Evolutionary conservation across 805 yeast genomes (phyloP), one percentile per base, ranked within the genome.

Genomic region (Suhomyces pyralidae): DNA sequence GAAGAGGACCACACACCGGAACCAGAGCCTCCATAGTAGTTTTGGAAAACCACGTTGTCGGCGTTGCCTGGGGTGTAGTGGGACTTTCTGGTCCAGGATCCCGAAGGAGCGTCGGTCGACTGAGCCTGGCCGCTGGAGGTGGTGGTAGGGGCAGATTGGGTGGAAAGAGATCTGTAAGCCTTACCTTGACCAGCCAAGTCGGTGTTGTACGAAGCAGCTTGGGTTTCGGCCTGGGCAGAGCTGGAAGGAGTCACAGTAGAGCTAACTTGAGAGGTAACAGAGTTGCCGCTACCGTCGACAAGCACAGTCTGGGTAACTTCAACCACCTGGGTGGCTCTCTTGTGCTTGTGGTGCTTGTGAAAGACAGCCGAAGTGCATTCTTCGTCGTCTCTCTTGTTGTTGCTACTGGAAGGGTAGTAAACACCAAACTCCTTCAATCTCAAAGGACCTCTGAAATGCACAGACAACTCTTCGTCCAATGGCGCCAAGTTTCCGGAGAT

Each of bases 391-490:
- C 75, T 78, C 57, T 74, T 68, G 59, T 74, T 68, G 40, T 77
- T 62, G 43, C 76, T 61, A 43, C 77, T 62, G 40, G 77, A 62
- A 58, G 90, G 92, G 64, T 85, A 84, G 79, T 92, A 94, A 51
- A 90, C 97, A 70, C 92, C 97, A 66, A 94, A 90, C 74, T 90
- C 90, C 65, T 78, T 74, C 67, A 90, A 82, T 67, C 82, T 79
- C 61, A 90, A 65, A 36, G 97, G 97, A 62, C 97, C 97, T 78
- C 97, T 86, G 79, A 90, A 87, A 71, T 90, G 96, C 54, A 90
- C 84, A 34, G 96, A 85, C 56, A 90, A 74, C 71, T 90, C 96
- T 77, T 90, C 94, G 70, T 89, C 86, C 57, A 90, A 77, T 40
- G 97, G 97, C 51, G 92, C 72, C 69, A 89, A 71, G 53, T 81